Percentiles rank a stretch among this genome's conserved stretches.
These are phyloP conservation scores for Cadophora malorum DNA, from an alignment of 2,329 filamentous ascomycete genomes.

Conservation along the genomic window DNA sequence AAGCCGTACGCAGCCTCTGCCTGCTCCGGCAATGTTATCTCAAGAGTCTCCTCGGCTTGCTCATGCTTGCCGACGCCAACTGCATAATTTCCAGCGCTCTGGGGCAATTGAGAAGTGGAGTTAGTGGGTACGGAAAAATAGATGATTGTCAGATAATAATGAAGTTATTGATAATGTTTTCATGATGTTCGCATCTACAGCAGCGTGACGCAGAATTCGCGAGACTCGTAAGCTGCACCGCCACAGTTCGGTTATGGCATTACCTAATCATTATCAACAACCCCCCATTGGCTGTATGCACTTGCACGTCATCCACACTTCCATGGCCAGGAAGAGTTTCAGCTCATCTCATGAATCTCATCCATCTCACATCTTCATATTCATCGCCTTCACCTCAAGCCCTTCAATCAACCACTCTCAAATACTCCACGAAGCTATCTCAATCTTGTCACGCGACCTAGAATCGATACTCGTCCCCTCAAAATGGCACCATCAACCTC, in stretches of 20 bases:
- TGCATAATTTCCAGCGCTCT: background rate
- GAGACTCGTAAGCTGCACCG: slow-evolving; percentile 13
- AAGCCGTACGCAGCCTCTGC: slow-evolving; percentile 4
- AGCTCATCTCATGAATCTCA: slow-evolving; percentile 2
- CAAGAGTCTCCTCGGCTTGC: slow-evolving; percentile 15
- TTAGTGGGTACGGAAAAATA: background rate
- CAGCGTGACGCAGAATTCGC: background rate
- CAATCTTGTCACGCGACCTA: background rate
- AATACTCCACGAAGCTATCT: background rate
- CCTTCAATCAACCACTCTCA: background rate
- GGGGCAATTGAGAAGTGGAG: slow-evolving; percentile 1
- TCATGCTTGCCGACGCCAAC: slow-evolving; percentile 18
- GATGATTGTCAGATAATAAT: background rate
- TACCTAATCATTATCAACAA: slow-evolving; percentile 1
- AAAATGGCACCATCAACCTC: slow-evolving; percentile 15
- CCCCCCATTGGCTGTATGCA: slow-evolving; percentile 12
- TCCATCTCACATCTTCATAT: background rate
- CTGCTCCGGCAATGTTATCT: slow-evolving; percentile 16
- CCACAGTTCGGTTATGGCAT: slow-evolving; percentile 8
- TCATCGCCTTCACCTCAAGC: background rate
- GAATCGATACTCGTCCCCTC: background rate
- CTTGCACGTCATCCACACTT: slow-evolving; percentile 11
- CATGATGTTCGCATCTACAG: too few species aligned
- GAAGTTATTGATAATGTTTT: slow-evolving; percentile 15
- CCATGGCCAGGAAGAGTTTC: background rate